phyloP scores from a whole-genome alignment of 2,329 filamentous ascomycete genomes.

The Pseudogymnoascus sp. region DNA sequence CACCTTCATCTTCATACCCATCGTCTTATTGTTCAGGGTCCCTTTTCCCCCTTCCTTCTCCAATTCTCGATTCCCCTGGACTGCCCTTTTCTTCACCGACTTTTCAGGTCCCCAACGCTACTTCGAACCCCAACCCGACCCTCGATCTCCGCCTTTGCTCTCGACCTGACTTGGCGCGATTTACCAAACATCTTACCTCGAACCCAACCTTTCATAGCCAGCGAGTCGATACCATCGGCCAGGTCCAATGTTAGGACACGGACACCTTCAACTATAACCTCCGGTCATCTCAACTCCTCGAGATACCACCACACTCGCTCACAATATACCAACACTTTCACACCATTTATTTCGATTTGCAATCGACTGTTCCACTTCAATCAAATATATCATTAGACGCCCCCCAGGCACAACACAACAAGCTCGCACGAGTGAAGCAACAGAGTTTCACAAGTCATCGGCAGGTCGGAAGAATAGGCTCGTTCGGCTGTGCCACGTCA shows the following conservation, averaged over 20 bases:
- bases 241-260: neutral
- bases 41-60: neutral
- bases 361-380: slow-evolving; percentile 1
- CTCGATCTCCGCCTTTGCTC: neutral
- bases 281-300: neutral
- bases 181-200: neutral
- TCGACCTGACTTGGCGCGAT: neutral
- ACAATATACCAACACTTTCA: neutral
- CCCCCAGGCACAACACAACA: slow-evolving; percentile 1
- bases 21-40: neutral
- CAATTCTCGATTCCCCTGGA: neutral
- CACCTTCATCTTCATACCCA: neutral
- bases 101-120: slow-evolving; percentile 1
- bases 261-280: neutral
- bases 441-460: neutral
- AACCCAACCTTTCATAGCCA: neutral
- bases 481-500: slow-evolving; percentile 7
- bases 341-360: slow-evolving; percentile 2
- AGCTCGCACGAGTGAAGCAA: neutral
- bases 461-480: neutral
- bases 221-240: neutral
- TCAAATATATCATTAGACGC: slow-evolving; percentile 3
- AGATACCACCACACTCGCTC: slow-evolving; percentile 4
- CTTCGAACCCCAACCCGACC: neutral
- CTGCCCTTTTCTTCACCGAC: neutral